Evolutionary conservation across 1,139 yeast genomes (phyloP).

Genomic region (Pichia sp.): DNA sequence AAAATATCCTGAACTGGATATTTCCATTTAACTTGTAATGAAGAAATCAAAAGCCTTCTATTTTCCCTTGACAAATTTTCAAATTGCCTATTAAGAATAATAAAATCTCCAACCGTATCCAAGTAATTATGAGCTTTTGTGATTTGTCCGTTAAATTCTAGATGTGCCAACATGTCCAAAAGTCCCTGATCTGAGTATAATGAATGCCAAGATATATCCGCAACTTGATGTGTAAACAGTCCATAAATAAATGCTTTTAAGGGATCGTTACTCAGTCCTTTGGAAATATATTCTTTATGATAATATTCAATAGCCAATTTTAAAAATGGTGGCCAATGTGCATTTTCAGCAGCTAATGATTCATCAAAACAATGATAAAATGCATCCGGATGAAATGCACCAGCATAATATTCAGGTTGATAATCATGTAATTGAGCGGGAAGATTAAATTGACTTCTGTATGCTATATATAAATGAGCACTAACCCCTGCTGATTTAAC

Average conservation of each 20-base stretch:
- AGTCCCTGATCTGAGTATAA: conserved; percentile 47
- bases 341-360: conserved; percentile 47
- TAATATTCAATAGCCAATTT: conserved; percentile 37
- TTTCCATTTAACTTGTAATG: conserved; percentile 38
- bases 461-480: conserved; percentile 38
- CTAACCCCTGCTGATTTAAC: conserved; percentile 24
- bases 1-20: conserved; percentile 37
- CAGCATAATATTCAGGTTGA: conserved; percentile 33
- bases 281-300: conserved; percentile 29
- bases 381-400: conserved; percentile 60
- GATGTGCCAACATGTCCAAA: conserved; percentile 34
- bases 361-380: conserved; percentile 48
- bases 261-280: conserved; percentile 17
- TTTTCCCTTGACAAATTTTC: conserved; percentile 24
- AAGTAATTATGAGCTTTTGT: conserved; percentile 43
- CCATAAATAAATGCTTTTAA: conserved; percentile 51
- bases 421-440: conserved; percentile 27
- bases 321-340: conserved; percentile 63
- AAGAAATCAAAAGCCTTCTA: conserved; percentile 17
- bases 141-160: conserved; percentile 46
- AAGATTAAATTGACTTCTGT: conserved; percentile 29
- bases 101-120: conserved; percentile 56
- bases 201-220: conserved; percentile 62
- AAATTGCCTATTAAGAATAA: conserved; percentile 36
- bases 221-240: conserved; percentile 48